Base-by-base conservation (phyloP, 345 rosid species). In the Linum tenue region DNA sequence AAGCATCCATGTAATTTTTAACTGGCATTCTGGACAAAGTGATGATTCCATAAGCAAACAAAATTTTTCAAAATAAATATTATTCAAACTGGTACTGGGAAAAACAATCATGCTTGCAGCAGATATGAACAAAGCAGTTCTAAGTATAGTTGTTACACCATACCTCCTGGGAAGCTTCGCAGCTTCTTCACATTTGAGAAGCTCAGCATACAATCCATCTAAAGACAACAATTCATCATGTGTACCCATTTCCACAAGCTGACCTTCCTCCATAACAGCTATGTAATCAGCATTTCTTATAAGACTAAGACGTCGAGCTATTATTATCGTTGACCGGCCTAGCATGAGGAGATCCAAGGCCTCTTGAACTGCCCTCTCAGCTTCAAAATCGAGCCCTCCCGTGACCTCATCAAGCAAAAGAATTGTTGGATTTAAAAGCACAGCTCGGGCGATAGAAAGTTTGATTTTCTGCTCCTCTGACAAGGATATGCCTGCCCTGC, bases 371-470 rank as follows among this genome's bases (percentile, higher is more conserved):
- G 82, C 79, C 80, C 76, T 86, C 84, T 94, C 99, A 79, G 99
- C 97, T 80, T 94, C 96, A 84, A 88, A 85, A 82, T 90, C 97
- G 70, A 94, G 97, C 63, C 96, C 99, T 65, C 96, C 96, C 43
- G 99, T 94, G 67, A 88, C 99, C 84, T 94, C 99, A 66, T 94
- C 99, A 69, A 94, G 99, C 63, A 94, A 78, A 73, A 94, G 97
- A 76, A 94, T 81, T 39, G 88, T 73, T 35, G 97, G 99, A 76
- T 84, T 85, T 71, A 90, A 77, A 69, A 94, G 92, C 72, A 94
- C 97, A 11, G 99, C 99, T 78, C 99, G 90, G 65, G 99, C 99
- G 75, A 94, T 90, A 35, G 99, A 90, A 60, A 94, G 81, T 71
- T 88, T 90, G 69, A 90, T 86, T 78, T 90, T 94, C 79, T 88